Evolutionary conservation across 2,329 filamentous ascomycete genomes (phyloP), one percentile per base, ranked within the genome.

Genomic region (Taxawa tesnikishii): DNA sequence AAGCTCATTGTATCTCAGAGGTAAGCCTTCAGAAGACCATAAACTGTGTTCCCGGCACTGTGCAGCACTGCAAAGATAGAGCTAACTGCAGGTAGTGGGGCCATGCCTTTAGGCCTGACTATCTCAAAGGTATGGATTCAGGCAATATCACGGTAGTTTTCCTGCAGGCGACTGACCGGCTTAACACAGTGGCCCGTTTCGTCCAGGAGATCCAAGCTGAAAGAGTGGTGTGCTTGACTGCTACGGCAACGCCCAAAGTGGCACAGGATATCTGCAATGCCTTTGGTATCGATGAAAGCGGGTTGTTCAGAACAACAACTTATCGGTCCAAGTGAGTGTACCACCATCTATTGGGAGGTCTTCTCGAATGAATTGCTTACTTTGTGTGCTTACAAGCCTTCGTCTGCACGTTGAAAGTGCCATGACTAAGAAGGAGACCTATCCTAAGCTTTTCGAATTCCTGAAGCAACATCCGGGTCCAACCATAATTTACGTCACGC

Each of bases 1-100:
- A 74, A 42, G 69, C 70, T 1, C 69, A 73, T 40, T 74, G 69
- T 38, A 68, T 75, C 24, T 73, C 68, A 3, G 67, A 71, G n/a
- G n/a, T n/a, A n/a, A n/a, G n/a, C n/a, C n/a, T n/a, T n/a, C n/a
- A n/a, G n/a, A n/a, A n/a, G n/a, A n/a, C n/a, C n/a, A n/a, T n/a
- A n/a, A 38, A n/a, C n/a, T n/a, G n/a, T n/a, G n/a, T n/a, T n/a
- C n/a, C n/a, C n/a, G n/a, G n/a, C n/a, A n/a, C n/a, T n/a, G n/a
- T n/a, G n/a, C n/a, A n/a, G n/a, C n/a, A n/a, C n/a, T n/a, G n/a
- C n/a, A n/a, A n/a, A n/a, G n/a, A n/a, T n/a, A n/a, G n/a, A n/a
- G n/a, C n/a, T n/a, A n/a, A n/a, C n/a, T n/a, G n/a, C n/a, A 26
- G 30, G n/a, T n/a, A n/a, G 31, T 67, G 63, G 65, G 63, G 64